Percentiles rank a stretch among this genome's conserved stretches.
Evolutionary conservation across 257 asterid species (phyloP).

Genomic region (Anisodus tanguticus): DNA sequence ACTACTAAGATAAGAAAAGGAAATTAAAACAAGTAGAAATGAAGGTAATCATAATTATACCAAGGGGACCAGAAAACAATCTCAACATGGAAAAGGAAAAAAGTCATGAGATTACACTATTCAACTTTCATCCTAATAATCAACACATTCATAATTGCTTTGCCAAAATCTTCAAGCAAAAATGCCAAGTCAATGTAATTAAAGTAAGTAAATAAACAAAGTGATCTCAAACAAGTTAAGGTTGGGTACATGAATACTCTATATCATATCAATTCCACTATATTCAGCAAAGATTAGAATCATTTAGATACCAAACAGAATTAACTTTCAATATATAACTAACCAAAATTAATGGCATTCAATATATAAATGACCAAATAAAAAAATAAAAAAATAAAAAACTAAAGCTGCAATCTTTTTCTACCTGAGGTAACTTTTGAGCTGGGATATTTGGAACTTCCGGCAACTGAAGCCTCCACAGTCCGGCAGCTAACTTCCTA

Average conservation of each 20-base stretch:
- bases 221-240: not conserved
- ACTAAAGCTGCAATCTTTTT: constrained; percentile 5
- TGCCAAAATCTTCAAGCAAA: not conserved
- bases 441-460: constrained; percentile 39
- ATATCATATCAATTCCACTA: not conserved
- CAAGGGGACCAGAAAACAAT: not conserved
- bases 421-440: constrained; percentile 56
- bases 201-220: not conserved
- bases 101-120: not conserved
- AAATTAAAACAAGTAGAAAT: not conserved
- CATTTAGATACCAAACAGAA: not conserved
- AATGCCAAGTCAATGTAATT: not conserved
- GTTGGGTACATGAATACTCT: not conserved
- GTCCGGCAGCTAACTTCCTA: constrained; percentile 61
- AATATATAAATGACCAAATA: not conserved
- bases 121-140: not conserved
- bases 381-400: constrained; percentile 16
- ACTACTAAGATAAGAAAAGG: not conserved
- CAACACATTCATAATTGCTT: not conserved
- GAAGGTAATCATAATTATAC: not conserved
- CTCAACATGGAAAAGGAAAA: not conserved
- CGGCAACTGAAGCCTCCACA: constrained; percentile 71
- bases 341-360: not conserved
- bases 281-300: not conserved
- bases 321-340: not conserved